Conservation (phyloP, 208 protist genomes). For the Acanthamoeba castellanii region DNA sequence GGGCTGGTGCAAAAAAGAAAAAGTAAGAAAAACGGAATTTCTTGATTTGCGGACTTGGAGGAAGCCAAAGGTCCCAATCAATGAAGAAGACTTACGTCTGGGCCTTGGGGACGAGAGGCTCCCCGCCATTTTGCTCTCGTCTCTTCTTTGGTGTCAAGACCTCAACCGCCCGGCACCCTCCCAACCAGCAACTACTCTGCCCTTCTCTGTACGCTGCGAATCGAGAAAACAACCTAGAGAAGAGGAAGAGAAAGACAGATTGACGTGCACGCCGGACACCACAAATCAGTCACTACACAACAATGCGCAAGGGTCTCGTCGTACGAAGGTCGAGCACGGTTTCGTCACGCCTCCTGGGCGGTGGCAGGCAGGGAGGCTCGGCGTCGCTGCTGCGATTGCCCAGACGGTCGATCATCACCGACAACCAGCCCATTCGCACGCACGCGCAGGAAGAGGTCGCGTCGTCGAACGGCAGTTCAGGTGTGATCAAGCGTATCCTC, state of each 20-base stretch:
- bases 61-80: neutral
- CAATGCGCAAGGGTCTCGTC: neutral
- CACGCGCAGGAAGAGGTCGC: neutral
- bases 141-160: neutral
- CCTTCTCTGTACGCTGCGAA: neutral
- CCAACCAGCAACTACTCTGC: neutral
- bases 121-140: neutral
- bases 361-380: neutral
- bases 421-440: conserved; percentile 24
- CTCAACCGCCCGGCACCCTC: neutral
- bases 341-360: neutral
- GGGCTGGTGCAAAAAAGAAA: too few species aligned
- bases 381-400: neutral
- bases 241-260: neutral
- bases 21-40: too few species aligned
- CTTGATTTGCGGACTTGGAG: too few species aligned
- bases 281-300: neutral
- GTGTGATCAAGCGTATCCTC: conserved; percentile 1
- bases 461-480: neutral
- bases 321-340: neutral
- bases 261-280: neutral
- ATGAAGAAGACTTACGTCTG: neutral
- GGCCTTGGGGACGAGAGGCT: neutral
- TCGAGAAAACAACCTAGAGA: too few species aligned
- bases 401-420: conserved; percentile 25